Conservation (phyloP, 768 basidiomycete genomes). For the Piloderma croceum region DNA sequence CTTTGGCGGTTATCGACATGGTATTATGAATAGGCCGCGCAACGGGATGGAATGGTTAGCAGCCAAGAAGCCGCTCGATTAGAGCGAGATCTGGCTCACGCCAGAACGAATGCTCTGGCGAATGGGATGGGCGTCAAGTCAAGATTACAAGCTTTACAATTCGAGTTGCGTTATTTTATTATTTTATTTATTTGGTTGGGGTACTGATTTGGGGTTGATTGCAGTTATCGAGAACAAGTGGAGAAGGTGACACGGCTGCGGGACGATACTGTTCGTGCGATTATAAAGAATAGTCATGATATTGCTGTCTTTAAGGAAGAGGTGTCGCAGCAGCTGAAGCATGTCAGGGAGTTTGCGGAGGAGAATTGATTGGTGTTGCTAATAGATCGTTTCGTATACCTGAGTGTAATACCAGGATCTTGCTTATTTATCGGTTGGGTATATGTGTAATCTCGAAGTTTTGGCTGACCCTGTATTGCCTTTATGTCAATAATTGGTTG, state of each 20-base stretch:
- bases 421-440: background rate
- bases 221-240: constrained; percentile 73
- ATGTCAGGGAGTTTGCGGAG: constrained; percentile 66
- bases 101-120: constrained; percentile 68
- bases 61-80: constrained; percentile 61
- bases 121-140: constrained; percentile 83
- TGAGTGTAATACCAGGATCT: constrained; percentile 2
- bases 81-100: constrained; percentile 68
- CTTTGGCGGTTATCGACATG: background rate
- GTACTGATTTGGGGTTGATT: constrained; percentile 2
- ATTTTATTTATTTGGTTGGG: constrained; percentile 2
- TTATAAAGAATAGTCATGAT: constrained; percentile 80
- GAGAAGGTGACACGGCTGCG: constrained; percentile 69
- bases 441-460: too few relatives aligned
- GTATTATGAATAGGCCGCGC: constrained; percentile 52
- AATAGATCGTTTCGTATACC: background rate
- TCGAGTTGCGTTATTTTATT: constrained; percentile 48
- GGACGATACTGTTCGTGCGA: constrained; percentile 75
- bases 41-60: constrained; percentile 65
- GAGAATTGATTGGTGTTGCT: constrained; percentile 27
- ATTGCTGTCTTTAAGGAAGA: constrained; percentile 79
- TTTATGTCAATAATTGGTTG: too few relatives aligned
- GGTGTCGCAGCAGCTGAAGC: constrained; percentile 63
- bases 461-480: too few relatives aligned
- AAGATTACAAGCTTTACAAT: constrained; percentile 67